These are phyloP conservation scores for Lachnellula occidentalis DNA, from an alignment of 2,329 filamentous ascomycete species.

Conservation along the genomic window DNA sequence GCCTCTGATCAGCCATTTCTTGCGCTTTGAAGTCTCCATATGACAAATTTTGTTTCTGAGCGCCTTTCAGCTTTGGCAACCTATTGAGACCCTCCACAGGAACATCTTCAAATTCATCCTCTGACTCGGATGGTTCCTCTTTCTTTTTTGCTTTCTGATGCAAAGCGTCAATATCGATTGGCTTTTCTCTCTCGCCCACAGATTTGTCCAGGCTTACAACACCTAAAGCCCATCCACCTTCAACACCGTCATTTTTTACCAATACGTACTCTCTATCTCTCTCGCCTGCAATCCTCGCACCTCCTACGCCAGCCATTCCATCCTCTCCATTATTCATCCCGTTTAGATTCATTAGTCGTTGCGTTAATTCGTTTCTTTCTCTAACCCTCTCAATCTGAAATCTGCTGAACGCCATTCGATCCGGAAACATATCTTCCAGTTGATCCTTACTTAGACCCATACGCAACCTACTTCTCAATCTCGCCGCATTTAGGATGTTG, in stretches of 20 bases:
- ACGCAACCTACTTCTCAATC: conserved; percentile 77
- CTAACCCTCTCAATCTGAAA: conserved; percentile 94
- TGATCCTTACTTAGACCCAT: conserved; percentile 98
- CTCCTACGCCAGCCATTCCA: conserved; percentile 56
- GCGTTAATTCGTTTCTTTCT: conserved; percentile 90
- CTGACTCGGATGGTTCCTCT: conserved; percentile 58
- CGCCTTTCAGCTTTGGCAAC: conserved; percentile 25
- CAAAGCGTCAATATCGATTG: conserved; percentile 81
- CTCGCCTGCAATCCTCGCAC: conserved; percentile 71
- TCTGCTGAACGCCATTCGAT: conserved; percentile 92
- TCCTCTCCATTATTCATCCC: conserved; percentile 79
- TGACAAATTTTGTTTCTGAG: conserved; percentile 17
- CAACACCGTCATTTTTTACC: conserved; percentile 90
- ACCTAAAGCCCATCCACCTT: conserved; percentile 92
- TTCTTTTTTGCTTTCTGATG: conserved; percentile 51
- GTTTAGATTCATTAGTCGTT: conserved; percentile 88
- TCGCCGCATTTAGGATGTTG: conserved; percentile 93
- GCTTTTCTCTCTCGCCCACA: conserved; percentile 72
- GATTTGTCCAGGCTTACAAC: conserved; percentile 85
- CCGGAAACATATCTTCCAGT: conserved; percentile 91
- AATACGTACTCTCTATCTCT: conserved; percentile 90
- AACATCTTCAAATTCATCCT: conserved; percentile 45
- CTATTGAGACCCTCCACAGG: conserved; percentile 33
- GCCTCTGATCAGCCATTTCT: conserved; percentile 24
- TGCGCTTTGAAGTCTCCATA: conserved; percentile 24